phyloP scores from a whole-genome alignment of 192 early-diverging fungal species.

The Linderina pennispora region DNA sequence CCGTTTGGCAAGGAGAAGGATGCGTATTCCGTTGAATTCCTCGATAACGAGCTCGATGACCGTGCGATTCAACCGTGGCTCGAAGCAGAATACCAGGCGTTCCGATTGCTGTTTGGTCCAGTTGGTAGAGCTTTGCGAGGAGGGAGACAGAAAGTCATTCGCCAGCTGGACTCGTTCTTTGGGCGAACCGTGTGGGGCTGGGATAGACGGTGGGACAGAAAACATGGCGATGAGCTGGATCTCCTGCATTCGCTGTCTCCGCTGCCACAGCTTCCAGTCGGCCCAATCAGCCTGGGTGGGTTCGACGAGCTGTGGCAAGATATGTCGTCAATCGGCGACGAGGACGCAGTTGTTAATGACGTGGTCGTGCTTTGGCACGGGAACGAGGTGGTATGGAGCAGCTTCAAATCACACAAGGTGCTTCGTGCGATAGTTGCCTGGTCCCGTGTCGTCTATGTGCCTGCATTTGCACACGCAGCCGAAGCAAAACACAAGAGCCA shows the following conservation, averaged over 20 bases:
- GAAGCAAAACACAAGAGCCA: too few species aligned
- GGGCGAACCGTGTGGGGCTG: conserved; percentile 26
- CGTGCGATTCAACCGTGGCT: conserved; percentile 24
- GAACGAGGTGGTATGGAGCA: conserved; percentile 25
- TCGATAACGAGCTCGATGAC: conserved; percentile 25
- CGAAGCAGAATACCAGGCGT: conserved; percentile 27
- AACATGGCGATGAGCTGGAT: conserved; percentile 15
- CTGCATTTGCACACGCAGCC: conserved; percentile 12
- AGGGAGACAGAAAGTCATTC: conserved; percentile 6
- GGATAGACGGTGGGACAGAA: conserved; percentile 29
- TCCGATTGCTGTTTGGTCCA: conserved; percentile 20
- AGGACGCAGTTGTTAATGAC: conserved; percentile 9
- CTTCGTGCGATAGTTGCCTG: conserved; percentile 30
- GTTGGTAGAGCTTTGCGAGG: conserved; percentile 4
- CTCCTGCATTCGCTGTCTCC: conserved; percentile 20
- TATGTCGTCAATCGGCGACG: background rate
- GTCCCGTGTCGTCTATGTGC: conserved; percentile 32
- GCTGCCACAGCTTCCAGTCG: conserved; percentile 22
- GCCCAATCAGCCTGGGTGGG: conserved; percentile 33
- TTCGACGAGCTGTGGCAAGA: conserved; percentile 42
- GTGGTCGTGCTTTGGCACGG: conserved; percentile 31
- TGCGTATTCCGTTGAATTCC: conserved; percentile 36
- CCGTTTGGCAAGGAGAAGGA: conserved; percentile 34
- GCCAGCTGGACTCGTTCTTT: conserved; percentile 36
- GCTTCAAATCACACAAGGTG: conserved; percentile 3